These are phyloP conservation scores for Delitschia confertaspora DNA, from an alignment of 495 filamentous ascomycete genomes.

Conservation along the genomic window DNA sequence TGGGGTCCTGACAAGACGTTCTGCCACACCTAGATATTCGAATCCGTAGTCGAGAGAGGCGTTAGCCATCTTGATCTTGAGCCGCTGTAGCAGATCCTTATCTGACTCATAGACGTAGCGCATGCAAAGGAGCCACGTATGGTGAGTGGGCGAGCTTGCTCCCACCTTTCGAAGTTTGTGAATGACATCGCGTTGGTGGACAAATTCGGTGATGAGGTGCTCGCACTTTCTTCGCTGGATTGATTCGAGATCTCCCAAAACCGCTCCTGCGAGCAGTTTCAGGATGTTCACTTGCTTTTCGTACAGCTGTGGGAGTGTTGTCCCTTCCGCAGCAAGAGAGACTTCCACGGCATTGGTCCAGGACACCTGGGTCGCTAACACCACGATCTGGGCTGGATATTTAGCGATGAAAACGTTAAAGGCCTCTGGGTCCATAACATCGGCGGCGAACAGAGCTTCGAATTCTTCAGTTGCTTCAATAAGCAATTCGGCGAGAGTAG, in stretches of 20 bases:
- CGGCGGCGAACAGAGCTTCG: slow-evolving; percentile 56
- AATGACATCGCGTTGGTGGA: slow-evolving; percentile 90
- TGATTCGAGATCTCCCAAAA: slow-evolving; percentile 81
- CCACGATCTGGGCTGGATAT: slow-evolving; percentile 90
- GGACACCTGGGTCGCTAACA: slow-evolving; percentile 87
- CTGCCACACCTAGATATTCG: slow-evolving; percentile 92
- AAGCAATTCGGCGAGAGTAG: slow-evolving; percentile 81
- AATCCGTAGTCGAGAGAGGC: slow-evolving; percentile 92
- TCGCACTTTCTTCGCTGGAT: slow-evolving; percentile 93
- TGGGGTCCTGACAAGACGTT: slow-evolving; percentile 89
- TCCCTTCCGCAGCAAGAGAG: slow-evolving; percentile 60
- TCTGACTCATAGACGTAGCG: slow-evolving; percentile 82
- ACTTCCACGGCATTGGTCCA: slow-evolving; percentile 83
- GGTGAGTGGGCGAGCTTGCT: slow-evolving; percentile 71
- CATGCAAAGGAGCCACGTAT: slow-evolving; percentile 96
- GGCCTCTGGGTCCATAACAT: slow-evolving; percentile 53
- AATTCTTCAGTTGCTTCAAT: slow-evolving; percentile 76
- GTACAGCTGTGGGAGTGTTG: slow-evolving; percentile 55
- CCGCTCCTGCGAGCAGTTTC: slow-evolving; percentile 70
- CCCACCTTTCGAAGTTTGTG: slow-evolving; percentile 67
- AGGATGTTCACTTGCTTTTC: slow-evolving; percentile 73
- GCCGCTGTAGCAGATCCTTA: slow-evolving; percentile 69
- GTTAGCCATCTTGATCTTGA: slow-evolving; percentile 95
- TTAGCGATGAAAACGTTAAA: slow-evolving; percentile 68
- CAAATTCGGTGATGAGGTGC: slow-evolving; percentile 96